Conservation (phyloP, 257 asterid genomes). For the Ilex aquifolium region DNA sequence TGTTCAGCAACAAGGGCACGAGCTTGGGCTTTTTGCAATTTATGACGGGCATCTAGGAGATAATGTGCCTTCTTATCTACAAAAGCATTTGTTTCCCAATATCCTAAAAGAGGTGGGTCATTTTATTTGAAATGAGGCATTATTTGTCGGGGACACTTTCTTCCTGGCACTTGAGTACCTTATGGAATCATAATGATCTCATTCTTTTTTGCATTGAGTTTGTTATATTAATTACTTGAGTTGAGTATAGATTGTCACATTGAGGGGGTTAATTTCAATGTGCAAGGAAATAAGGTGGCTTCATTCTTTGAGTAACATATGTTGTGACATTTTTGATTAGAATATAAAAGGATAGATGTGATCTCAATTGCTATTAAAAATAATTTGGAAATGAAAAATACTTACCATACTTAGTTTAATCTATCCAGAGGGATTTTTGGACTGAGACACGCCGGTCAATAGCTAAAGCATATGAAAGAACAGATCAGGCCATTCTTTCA, state of each 20-base stretch:
- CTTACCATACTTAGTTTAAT: slow-evolving; percentile 5
- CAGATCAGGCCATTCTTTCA: slow-evolving; percentile 81
- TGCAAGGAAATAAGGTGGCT: too few species aligned
- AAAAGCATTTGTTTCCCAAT: slow-evolving; percentile 76
- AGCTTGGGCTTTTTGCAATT: slow-evolving; percentile 83
- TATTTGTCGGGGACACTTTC: too few species aligned
- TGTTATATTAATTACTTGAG: too few species aligned
- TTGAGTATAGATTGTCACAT: too few species aligned
- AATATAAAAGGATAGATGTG: too few species aligned
- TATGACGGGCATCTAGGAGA: slow-evolving; percentile 91
- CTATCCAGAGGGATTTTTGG: slow-evolving; percentile 73
- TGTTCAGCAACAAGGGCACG: slow-evolving; percentile 47
- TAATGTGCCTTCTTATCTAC: slow-evolving; percentile 83
- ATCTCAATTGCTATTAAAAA: too few species aligned
- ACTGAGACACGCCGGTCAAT: slow-evolving; percentile 57
- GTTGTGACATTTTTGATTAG: too few species aligned
- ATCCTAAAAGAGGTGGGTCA: slow-evolving; percentile 78
- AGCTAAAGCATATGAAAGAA: slow-evolving; percentile 70
- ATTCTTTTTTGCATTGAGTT: too few species aligned
- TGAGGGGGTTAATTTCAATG: too few species aligned
- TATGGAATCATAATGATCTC: too few species aligned
- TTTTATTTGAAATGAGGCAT: not conserved
- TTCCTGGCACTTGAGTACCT: too few species aligned
- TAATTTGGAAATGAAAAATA: not conserved
- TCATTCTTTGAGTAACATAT: too few species aligned